A percentile compares a stretch with the other conserved stretches of the same genome.
phyloP scores from a whole-genome alignment of 768 basidiomycete genomes.

The Agaricus blazei region DNA sequence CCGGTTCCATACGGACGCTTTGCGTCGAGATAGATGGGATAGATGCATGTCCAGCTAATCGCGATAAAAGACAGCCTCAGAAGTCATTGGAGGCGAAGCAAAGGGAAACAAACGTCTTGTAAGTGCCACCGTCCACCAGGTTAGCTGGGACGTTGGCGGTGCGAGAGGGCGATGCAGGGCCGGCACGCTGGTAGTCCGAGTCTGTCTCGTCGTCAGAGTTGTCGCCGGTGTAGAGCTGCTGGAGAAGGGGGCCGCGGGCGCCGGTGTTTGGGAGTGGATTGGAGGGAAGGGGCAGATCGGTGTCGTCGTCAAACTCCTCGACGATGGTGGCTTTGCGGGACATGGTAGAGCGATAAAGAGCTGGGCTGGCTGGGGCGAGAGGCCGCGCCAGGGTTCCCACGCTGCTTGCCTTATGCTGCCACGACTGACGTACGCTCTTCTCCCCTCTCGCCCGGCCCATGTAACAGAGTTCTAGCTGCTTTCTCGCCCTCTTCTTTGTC shows the following conservation, averaged over 20 bases:
- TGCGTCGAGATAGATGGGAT: constrained; percentile 96
- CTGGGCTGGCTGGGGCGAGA: neutral
- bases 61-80: neutral
- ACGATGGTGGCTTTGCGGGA: constrained; percentile 64
- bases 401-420: constrained; percentile 1
- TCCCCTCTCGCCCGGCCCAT: neutral
- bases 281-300: constrained; percentile 78
- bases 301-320: constrained; percentile 92
- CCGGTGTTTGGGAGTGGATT: constrained; percentile 63
- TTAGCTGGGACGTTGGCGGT: constrained; percentile 22
- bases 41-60: constrained; percentile 88
- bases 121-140: constrained; percentile 74
- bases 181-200: constrained; percentile 31
- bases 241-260: constrained; percentile 67
- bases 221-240: constrained; percentile 54
- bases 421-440: neutral
- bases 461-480: neutral
- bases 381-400: constrained; percentile 8
- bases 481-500: neutral
- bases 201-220: constrained; percentile 40
- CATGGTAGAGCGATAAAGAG: constrained; percentile 35
- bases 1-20: constrained; percentile 85
- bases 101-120: constrained; percentile 61
- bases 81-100: constrained; percentile 8
- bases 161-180: constrained; percentile 51